These are phyloP conservation scores for Aspergillus ustus DNA, from an alignment of 2,329 filamentous ascomycete genomes.

Conservation along the genomic window DNA sequence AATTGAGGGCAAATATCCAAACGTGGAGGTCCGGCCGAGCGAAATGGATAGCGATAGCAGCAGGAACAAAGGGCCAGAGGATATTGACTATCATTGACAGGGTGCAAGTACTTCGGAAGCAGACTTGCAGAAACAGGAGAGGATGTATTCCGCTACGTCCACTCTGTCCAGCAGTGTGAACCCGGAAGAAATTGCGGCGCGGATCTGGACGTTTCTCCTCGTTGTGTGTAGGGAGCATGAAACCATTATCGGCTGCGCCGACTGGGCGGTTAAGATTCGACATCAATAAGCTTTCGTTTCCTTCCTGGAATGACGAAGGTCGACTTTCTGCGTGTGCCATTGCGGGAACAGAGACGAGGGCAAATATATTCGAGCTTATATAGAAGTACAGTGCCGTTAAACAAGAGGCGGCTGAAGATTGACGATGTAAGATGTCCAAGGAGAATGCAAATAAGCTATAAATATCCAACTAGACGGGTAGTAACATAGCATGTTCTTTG, in stretches of 20 bases:
- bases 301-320: slow-evolving; percentile 18
- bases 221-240: slow-evolving; percentile 35
- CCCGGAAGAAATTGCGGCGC: slow-evolving; percentile 36
- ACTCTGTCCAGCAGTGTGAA: slow-evolving; percentile 63
- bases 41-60: slow-evolving; percentile 69
- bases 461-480: neutral
- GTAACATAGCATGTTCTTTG: neutral
- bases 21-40: slow-evolving; percentile 61
- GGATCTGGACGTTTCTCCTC: slow-evolving; percentile 23
- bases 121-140: slow-evolving; percentile 65
- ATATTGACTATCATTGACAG: slow-evolving; percentile 70
- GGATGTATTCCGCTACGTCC: slow-evolving; percentile 70
- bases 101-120: slow-evolving; percentile 66
- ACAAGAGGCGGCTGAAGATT: neutral
- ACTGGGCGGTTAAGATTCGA: slow-evolving; percentile 22
- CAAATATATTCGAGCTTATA: neutral
- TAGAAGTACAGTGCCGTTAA: neutral
- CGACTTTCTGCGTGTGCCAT: slow-evolving; percentile 3
- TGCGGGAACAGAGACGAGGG: neutral
- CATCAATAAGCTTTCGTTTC: slow-evolving; percentile 12
- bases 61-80: slow-evolving; percentile 76
- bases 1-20: slow-evolving; percentile 71
- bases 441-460: neutral
- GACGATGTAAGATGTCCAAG: neutral
- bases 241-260: slow-evolving; percentile 17